Conservation (phyloP, 768 basidiomycete genomes). For the Amanita phalloides region DNA sequence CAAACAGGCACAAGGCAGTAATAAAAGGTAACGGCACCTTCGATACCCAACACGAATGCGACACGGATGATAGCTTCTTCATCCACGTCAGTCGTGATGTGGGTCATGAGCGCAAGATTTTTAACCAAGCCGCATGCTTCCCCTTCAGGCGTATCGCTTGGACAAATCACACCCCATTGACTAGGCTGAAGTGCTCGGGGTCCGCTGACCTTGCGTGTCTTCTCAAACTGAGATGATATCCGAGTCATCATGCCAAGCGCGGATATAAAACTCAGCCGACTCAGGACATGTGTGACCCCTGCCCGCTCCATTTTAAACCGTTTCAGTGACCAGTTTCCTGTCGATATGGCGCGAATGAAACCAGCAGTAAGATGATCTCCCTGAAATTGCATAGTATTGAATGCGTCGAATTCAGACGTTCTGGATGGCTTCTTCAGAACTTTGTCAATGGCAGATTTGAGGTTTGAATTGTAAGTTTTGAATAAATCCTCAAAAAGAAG, state of each 20-base stretch:
- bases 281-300: slow-evolving; percentile 95
- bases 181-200: slow-evolving; percentile 94
- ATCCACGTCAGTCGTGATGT: slow-evolving; percentile 98
- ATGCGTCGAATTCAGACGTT: slow-evolving; percentile 90
- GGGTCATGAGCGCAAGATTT: slow-evolving; percentile 98
- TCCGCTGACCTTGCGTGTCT: slow-evolving; percentile 97
- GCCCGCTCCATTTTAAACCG: slow-evolving; percentile 99
- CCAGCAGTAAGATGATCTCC: slow-evolving; percentile 95
- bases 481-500: slow-evolving; percentile 97
- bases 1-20: neutral
- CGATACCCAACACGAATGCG: slow-evolving; percentile 92
- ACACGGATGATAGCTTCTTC: slow-evolving; percentile 88
- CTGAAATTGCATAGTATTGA: slow-evolving; percentile 90
- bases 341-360: slow-evolving; percentile 94
- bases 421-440: slow-evolving; percentile 93
- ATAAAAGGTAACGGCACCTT: slow-evolving; percentile 42
- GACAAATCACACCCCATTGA: slow-evolving; percentile 99
- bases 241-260: slow-evolving; percentile 99
- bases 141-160: slow-evolving; percentile 98
- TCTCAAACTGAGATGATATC: slow-evolving; percentile 97
- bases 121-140: slow-evolving; percentile 99
- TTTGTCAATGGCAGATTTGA: slow-evolving; percentile 94
- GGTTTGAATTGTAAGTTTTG: slow-evolving; percentile 95
- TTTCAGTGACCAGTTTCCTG: slow-evolving; percentile 98
- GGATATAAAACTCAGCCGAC: slow-evolving; percentile 90